Evolutionary conservation across 1,284 basidiomycete species (phyloP), one percentile per base, ranked within the genome.

Genomic region (Earliella scabrosa): DNA sequence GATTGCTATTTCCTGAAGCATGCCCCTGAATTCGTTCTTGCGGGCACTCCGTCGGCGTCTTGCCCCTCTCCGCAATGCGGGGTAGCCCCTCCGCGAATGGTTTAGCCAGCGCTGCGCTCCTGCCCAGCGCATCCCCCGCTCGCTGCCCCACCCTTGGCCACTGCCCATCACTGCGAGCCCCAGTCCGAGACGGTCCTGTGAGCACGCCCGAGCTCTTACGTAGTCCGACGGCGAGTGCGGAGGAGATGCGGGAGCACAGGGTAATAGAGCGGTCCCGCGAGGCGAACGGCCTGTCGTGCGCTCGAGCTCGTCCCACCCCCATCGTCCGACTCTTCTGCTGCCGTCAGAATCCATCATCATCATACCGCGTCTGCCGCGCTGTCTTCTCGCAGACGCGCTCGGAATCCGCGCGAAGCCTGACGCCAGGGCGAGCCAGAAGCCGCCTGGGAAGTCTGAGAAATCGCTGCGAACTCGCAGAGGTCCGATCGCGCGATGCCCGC

Each of bases 11-110:
- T 49, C 50, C 51, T 53, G 24, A 23, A 16, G 45, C 24, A 44
- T 53, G 56, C 56, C 56, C 56, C 56, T 58, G 56, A 53, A 50
- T 52, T 52, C 50, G 45, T 52, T 57, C 50, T 58, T 50, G 45
- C 41, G 23, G 39, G 21, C 50, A 11, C 27, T 31, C 34, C 50
- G 26, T 27, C 29, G 34, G 26, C 29, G 45, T 48, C 50, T n/a
- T 24, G 14, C 27, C 20, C 41, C 11, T 14, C 16, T 35, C 43
- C 43, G 35, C 36, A 56, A 27, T 46, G 46, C 50, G 50, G 50
- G 50, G 40, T 49, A 44, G 4, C n/a, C 26, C 32, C 45, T n/a
- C 50, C 50, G 32, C 32, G 31, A 52, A 31, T 43, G 50, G 55
- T 20, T 41, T 57, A 52, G 55, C 27, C 35, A 8, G 5, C n/a